Evolutionary conservation across 2,329 filamentous ascomycete species (phyloP).

Genomic region (Blumeria hordei): DNA sequence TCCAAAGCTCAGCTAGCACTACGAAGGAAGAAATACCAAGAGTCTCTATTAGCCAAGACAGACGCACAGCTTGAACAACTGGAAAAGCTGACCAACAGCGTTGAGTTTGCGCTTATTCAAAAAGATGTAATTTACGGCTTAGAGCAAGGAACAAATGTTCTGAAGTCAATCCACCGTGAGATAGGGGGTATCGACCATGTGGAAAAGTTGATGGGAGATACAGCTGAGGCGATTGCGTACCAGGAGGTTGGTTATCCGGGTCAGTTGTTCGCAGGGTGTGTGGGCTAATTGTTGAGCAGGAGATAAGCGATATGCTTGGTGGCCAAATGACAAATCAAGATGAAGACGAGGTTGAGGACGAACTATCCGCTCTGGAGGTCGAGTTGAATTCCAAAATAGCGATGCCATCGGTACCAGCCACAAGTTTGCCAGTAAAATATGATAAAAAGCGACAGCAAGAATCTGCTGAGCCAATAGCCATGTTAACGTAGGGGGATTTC

Average conservation of each 20-base stretch:
- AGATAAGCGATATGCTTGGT: conserved; percentile 77
- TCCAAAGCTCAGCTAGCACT: conserved; percentile 64
- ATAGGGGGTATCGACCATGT: conserved; percentile 90
- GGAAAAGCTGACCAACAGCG: conserved; percentile 64
- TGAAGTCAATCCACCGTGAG: conserved; percentile 79
- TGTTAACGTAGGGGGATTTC: conserved; percentile 10
- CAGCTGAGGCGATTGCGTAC: conserved; percentile 72
- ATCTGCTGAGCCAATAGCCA: conserved; percentile 9
- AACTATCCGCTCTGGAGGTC: conserved; percentile 57
- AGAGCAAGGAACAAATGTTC: conserved; percentile 71
- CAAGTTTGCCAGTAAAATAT: conserved; percentile 8
- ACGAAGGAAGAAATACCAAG: conserved; percentile 90
- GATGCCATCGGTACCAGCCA: conserved; percentile 13
- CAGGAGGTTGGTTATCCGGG: conserved; percentile 39
- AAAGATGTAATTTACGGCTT: conserved; percentile 88
- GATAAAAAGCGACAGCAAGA: conserved; percentile 11
- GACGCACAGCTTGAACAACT: conserved; percentile 86
- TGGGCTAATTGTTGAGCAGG: conserved; percentile 23
- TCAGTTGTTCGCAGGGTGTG: not conserved
- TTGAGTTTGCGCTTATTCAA: conserved; percentile 91
- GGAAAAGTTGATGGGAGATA: conserved; percentile 87
- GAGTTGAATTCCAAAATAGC: conserved; percentile 23
- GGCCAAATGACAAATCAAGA: conserved; percentile 80
- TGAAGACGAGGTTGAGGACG: conserved; percentile 93
- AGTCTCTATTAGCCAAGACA: conserved; percentile 67